phyloP scores from a whole-genome alignment of 306 rosid genomes.

The Echinosophora koreensis region DNA sequence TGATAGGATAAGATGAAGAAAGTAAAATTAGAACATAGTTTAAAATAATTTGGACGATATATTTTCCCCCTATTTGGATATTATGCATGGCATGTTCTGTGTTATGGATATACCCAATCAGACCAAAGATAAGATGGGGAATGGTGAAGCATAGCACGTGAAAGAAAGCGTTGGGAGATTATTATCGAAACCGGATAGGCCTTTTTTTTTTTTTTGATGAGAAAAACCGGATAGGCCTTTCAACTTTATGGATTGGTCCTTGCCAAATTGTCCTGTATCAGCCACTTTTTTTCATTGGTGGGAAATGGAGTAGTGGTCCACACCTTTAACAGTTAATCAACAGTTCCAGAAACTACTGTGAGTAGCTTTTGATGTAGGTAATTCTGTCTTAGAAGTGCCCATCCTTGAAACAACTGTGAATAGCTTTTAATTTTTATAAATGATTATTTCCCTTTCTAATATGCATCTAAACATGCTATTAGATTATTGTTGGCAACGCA shows the following conservation, averaged over 20 bases:
- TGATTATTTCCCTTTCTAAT: no score
- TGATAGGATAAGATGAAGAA: not conserved
- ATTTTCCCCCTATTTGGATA: not conserved
- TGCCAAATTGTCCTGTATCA: not conserved
- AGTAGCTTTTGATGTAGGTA: no score
- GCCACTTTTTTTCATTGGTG: not conserved
- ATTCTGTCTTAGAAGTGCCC: not conserved
- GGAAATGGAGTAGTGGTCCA: conserved; percentile 41
- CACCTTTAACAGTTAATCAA: not conserved
- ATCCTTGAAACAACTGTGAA: no score
- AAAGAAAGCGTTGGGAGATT: conserved; percentile 9
- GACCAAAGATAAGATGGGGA: conserved; percentile 26
- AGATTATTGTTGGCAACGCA: no score
- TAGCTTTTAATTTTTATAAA: no score
- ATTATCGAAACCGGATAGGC: conserved; percentile 5
- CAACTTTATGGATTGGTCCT: conserved; percentile 24
- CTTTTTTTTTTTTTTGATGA: no score
- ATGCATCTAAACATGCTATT: no score
- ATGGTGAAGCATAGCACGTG: conserved; percentile 44
- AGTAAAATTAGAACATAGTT: not conserved
- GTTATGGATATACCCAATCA: not conserved
- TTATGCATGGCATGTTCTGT: conserved; percentile 1
- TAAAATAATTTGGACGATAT: not conserved
- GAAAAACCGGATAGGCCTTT: conserved; percentile 1
- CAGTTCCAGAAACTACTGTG: no score